A percentile compares a stretch with the other conserved stretches of the same genome.
phyloP scores from a whole-genome alignment of 176 grass and related monocot species.

The Carex parvula region DNA sequence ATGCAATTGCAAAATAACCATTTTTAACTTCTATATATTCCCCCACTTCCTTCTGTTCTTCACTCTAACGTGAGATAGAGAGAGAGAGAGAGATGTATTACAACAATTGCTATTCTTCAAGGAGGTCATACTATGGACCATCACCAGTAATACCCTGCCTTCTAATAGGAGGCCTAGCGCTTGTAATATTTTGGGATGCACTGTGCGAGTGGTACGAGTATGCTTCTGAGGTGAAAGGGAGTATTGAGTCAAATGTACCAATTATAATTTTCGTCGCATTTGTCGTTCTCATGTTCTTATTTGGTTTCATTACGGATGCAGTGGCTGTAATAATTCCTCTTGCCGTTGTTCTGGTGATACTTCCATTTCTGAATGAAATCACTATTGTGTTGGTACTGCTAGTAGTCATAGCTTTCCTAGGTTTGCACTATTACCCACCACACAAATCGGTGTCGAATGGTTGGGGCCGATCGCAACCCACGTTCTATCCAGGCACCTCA shows the following conservation, averaged over 20 bases:
- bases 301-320: conserved; percentile 39
- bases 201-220: conserved; percentile 44
- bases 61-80: conserved; percentile 13
- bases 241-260: conserved; percentile 11
- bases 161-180: conserved; percentile 47
- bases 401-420: conserved; percentile 36
- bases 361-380: conserved; percentile 51
- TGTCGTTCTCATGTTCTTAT: conserved; percentile 26
- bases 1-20: neutral
- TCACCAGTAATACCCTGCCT: conserved; percentile 72
- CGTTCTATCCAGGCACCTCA: conserved; percentile 2
- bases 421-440: conserved; percentile 44
- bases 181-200: conserved; percentile 54
- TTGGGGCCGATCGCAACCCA: neutral
- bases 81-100: conserved; percentile 25
- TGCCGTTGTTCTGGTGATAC: conserved; percentile 38
- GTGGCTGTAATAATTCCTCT: conserved; percentile 43
- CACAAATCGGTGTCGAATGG: conserved; percentile 11
- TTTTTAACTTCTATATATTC: conserved; percentile 3
- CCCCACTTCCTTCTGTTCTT: neutral
- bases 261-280: conserved; percentile 32
- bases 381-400: conserved; percentile 36
- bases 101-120: conserved; percentile 8
- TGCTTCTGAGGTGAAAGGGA: conserved; percentile 35
- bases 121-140: conserved; percentile 43